These are phyloP conservation scores for Leptodontidium sp. DNA, from an alignment of 2,329 filamentous ascomycete genomes.

Conservation along the genomic window DNA sequence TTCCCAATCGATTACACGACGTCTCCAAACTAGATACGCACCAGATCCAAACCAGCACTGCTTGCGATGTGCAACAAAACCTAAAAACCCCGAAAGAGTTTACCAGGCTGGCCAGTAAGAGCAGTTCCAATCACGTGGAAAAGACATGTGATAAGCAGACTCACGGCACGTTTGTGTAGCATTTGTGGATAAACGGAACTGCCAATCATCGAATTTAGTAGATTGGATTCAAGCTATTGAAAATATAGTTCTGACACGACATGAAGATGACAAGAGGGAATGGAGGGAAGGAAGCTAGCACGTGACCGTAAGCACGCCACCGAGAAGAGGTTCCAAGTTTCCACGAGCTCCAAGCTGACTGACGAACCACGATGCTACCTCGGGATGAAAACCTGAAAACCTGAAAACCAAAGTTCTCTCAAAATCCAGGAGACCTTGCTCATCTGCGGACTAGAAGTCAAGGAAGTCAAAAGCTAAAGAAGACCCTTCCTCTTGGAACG, in stretches of 20 bases:
- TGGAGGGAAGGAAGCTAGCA: not conserved
- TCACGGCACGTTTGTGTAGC: not conserved
- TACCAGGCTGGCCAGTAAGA: not conserved
- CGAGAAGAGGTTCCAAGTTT: too few species aligned
- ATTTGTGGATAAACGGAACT: not conserved
- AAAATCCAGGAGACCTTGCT: not conserved
- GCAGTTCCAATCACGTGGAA: not conserved
- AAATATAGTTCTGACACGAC: constrained; percentile 5
- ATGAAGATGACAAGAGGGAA: not conserved
- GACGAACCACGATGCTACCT: not conserved
- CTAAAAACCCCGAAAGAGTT: not conserved
- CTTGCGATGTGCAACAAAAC: constrained; percentile 3
- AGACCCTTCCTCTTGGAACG: not conserved
- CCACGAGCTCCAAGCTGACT: not conserved
- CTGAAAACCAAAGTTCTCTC: not conserved
- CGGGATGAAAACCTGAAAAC: not conserved
- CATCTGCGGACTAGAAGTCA: not conserved
- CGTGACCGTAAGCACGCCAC: not conserved
- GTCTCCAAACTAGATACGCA: not conserved
- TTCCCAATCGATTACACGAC: not conserved
- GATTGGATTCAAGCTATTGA: not conserved
- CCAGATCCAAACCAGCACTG: not conserved
- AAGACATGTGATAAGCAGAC: not conserved
- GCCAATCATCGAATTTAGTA: not conserved
- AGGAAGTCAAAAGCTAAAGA: too few species aligned